phyloP scores from a whole-genome alignment of 1,284 basidiomycete species.

The Apiotrichum brassicae region DNA sequence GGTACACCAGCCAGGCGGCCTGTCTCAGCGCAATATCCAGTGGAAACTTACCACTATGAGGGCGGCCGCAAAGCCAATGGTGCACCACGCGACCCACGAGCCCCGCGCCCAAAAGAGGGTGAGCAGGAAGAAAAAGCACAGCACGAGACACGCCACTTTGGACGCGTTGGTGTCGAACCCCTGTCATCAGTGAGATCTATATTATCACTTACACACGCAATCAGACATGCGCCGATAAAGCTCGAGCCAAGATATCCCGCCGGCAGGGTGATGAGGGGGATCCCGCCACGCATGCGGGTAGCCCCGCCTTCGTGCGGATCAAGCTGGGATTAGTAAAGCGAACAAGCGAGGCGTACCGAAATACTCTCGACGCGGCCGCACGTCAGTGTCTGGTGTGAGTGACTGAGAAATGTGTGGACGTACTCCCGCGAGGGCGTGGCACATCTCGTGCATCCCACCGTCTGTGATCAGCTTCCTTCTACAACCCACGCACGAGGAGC shows the following conservation, averaged over 20 bases:
- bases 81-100: conserved; percentile 57
- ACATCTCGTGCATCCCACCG: conserved; percentile 82
- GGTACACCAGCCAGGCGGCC: conserved; percentile 77
- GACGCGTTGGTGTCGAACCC: conserved; percentile 87
- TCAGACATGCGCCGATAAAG: conserved; percentile 80
- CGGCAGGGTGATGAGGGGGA: conserved; percentile 64
- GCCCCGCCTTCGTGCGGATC: conserved; percentile 79
- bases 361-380: conserved; percentile 86
- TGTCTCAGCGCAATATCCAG: conserved; percentile 6
- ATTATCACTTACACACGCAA: conserved; percentile 60
- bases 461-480: conserved; percentile 51
- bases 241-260: conserved; percentile 90
- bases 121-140: conserved; percentile 82
- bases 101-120: conserved; percentile 80
- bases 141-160: conserved; percentile 76
- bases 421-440: conserved; percentile 66
- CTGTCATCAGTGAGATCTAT: conserved; percentile 9
- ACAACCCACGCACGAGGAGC: conserved; percentile 50
- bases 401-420: conserved; percentile 1
- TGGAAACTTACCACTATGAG: conserved; percentile 34
- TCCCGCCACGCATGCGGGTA: conserved; percentile 88
- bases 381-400: conserved; percentile 57
- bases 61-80: conserved; percentile 40
- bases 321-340: conserved; percentile 48
- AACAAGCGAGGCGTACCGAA: conserved; percentile 50